Evolutionary conservation across 2,329 filamentous ascomycete species (phyloP), one percentile per base, ranked within the genome.

Genomic region (Hymenoscyphus fructigenus): DNA sequence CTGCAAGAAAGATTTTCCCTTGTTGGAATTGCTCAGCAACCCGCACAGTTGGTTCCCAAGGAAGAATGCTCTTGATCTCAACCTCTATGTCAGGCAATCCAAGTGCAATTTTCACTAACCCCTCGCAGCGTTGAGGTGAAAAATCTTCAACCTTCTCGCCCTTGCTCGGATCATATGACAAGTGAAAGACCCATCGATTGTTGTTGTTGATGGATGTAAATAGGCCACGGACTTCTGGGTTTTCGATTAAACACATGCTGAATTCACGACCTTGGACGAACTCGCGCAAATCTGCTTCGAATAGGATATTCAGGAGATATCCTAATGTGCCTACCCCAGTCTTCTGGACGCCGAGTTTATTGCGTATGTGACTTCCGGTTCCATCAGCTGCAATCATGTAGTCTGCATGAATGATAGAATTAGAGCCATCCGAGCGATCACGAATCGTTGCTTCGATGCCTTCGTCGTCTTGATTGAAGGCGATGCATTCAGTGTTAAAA

Each of bases 301-400:
- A 79, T 32, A 78, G 68, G 47, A 78, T 75, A 60, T 76, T 79
- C 17, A 77, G 68, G 5, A 79, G 66, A 41, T 73, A 56, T 5
- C 76, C 75, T 2, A 79, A 41, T 5, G 70, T 65, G 0, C 77
- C 76, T 28, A 69, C 66, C 1, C 76, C 77, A 2, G 70, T 72
- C 14, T 68, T 70, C 3, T 61, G 32, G 29, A 78, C 72, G 2
- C 69, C 68, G 17, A 78, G 71, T 23, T 67, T 56, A 64, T 73
- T 65, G 28, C 74, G 67, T 3, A 77, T 67, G 0, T 64, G 67
- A 63, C 75, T 76, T 32, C 66, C 61, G 10, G 72, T 73, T 12
- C 78, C 78, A 59, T 80, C 79, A 36, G 76, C 77, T 14, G 77
- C 77, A 20, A 81, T 74, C 20, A 79, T 68, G 61, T 80, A 80